phyloP scores from a whole-genome alignment of 2,329 filamentous ascomycete species.

The Penicillium sclerotiorum region DNA sequence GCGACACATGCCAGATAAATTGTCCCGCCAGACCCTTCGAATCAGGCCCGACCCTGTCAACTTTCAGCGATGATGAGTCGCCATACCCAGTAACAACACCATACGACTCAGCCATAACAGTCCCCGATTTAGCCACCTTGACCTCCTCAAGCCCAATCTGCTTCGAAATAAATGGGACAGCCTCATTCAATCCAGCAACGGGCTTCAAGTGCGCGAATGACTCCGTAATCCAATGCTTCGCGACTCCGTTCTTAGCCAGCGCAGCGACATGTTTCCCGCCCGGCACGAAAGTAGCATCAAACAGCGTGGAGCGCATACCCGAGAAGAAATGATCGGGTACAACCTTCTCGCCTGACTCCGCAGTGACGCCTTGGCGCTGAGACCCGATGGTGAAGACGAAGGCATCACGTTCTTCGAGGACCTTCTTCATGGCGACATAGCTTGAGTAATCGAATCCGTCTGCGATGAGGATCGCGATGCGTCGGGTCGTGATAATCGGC shows the following conservation, averaged over 20 bases:
- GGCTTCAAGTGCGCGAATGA: conserved; percentile 81
- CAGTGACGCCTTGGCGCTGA: conserved; percentile 66
- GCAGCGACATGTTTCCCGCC: conserved; percentile 66
- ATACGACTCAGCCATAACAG: conserved; percentile 32
- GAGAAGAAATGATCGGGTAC: conserved; percentile 77
- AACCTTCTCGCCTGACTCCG: conserved; percentile 61
- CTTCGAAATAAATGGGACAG: conserved; percentile 32
- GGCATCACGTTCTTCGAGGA: conserved; percentile 64
- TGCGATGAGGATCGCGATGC: conserved; percentile 74
- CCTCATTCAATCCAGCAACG: conserved; percentile 67
- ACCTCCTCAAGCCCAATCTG: conserved; percentile 34
- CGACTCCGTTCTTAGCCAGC: conserved; percentile 70
- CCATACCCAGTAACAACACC: conserved; percentile 38
- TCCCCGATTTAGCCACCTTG: conserved; percentile 23
- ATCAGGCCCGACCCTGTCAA: conserved; percentile 63
- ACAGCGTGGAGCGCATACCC: conserved; percentile 75
- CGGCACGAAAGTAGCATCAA: conserved; percentile 77
- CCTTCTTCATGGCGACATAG: conserved; percentile 67
- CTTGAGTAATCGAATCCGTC: conserved; percentile 72
- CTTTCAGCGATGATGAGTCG: conserved; percentile 26
- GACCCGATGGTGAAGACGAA: conserved; percentile 73
- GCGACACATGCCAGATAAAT: conserved; percentile 69
- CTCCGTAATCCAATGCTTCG: conserved; percentile 75
- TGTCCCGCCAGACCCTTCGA: conserved; percentile 69
- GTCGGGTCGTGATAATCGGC: conserved; percentile 70